A percentile compares a stretch with the other conserved stretches of the same genome.
Conservation (phyloP, 2,329 filamentous ascomycete genomes). For the Cadophora sp. region DNA sequence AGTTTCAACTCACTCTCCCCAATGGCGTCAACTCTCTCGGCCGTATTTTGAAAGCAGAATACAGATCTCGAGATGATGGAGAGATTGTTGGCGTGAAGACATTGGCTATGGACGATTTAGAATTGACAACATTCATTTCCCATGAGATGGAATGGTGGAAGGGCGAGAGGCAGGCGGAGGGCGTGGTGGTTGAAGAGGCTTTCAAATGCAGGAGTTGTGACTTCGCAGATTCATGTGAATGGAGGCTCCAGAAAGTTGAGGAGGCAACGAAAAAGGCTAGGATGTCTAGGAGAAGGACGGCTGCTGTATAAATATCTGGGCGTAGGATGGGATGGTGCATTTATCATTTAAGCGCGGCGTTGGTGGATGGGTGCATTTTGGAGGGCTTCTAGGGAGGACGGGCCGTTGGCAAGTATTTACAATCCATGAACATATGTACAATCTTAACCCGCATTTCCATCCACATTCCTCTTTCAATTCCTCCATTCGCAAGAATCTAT, state of each 20-base stretch:
- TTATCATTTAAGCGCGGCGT: not conserved
- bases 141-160: slow-evolving; percentile 88
- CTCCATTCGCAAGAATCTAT: not conserved
- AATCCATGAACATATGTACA: slow-evolving; percentile 6
- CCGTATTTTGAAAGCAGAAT: slow-evolving; percentile 64
- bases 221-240: slow-evolving; percentile 79
- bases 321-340: not conserved
- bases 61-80: slow-evolving; percentile 54
- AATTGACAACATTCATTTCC: slow-evolving; percentile 69
- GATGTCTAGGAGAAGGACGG: slow-evolving; percentile 28
- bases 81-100: slow-evolving; percentile 62
- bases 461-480: not conserved
- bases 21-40: slow-evolving; percentile 62
- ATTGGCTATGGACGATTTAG: slow-evolving; percentile 70
- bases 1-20: slow-evolving; percentile 55
- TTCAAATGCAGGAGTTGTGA: slow-evolving; percentile 90
- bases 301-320: slow-evolving; percentile 17
- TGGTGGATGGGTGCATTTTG: not conserved
- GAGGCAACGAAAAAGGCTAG: slow-evolving; percentile 51
- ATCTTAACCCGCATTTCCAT: not conserved
- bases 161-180: slow-evolving; percentile 73
- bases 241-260: slow-evolving; percentile 74
- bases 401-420: slow-evolving; percentile 6
- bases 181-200: slow-evolving; percentile 83
- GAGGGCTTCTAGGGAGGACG: not conserved